phyloP scores from a whole-genome alignment of 2,329 filamentous ascomycete species.

The Ophiostoma pallidulum region DNA sequence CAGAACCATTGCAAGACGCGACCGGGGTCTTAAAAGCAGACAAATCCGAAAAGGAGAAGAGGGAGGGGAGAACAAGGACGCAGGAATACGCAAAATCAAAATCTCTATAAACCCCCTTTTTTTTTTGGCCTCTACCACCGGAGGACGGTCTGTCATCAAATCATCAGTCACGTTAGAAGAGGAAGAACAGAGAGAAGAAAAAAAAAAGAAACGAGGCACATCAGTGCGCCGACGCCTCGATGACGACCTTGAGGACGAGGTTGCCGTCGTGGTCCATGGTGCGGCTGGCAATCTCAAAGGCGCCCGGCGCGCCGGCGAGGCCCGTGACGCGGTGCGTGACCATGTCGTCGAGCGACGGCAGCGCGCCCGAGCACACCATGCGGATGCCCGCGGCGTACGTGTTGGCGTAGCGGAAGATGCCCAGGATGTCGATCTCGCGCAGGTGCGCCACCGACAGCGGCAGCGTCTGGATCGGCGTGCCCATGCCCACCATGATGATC shows the following conservation, averaged over 20 bases:
- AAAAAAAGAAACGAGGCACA: neutral
- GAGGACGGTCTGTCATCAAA: too few relatives aligned
- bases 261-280: conserved; percentile 59
- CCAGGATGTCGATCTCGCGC: conserved; percentile 68
- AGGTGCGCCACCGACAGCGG: conserved; percentile 63
- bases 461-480: conserved; percentile 64
- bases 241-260: conserved; percentile 63
- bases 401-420: conserved; percentile 69
- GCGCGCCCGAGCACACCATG: conserved; percentile 41
- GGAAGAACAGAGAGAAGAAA: neutral
- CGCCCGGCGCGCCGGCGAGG: conserved; percentile 49
- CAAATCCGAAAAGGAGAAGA: neutral
- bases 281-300: conserved; percentile 61
- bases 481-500: conserved; percentile 72
- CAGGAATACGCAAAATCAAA: too few relatives aligned
- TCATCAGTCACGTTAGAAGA: too few relatives aligned
- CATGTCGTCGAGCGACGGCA: conserved; percentile 59
- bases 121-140: too few relatives aligned
- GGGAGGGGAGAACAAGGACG: too few relatives aligned
- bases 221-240: conserved; percentile 25
- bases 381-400: conserved; percentile 64
- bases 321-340: conserved; percentile 66
- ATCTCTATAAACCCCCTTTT: too few relatives aligned
- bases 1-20: too few relatives aligned
- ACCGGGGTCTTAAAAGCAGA: too few relatives aligned